phyloP scores from a whole-genome alignment of 805 yeast species.

The Ogataea thermomethanolica region DNA sequence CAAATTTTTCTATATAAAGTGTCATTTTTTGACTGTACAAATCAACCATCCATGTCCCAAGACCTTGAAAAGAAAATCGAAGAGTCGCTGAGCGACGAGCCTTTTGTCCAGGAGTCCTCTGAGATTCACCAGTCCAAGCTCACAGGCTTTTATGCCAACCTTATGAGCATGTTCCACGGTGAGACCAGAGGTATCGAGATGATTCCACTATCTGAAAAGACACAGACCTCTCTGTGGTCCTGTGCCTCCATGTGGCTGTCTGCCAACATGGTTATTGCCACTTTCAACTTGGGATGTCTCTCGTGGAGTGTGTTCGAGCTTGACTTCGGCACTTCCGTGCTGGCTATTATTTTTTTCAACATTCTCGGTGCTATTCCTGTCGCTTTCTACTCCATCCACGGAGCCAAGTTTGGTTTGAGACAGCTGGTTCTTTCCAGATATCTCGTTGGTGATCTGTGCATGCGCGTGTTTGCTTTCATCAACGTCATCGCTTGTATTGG shows the following conservation, averaged over 20 bases:
- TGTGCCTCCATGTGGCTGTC: conserved; percentile 91
- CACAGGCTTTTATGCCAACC: conserved; percentile 19
- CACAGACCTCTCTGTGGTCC: conserved; percentile 58
- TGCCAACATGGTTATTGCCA: conserved; percentile 83
- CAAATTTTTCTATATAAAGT: conserved; percentile 4
- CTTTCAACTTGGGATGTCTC: conserved; percentile 73
- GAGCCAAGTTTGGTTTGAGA: conserved; percentile 80
- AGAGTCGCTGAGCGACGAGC: conserved; percentile 23
- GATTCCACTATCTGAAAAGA: conserved; percentile 74
- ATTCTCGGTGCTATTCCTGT: conserved; percentile 73
- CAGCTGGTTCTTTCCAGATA: conserved; percentile 81
- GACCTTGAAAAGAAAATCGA: conserved; percentile 29
- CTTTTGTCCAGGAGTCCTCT: conserved; percentile 23
- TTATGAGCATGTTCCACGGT: conserved; percentile 35
- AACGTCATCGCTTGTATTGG: conserved; percentile 87
- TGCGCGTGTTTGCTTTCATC: conserved; percentile 72
- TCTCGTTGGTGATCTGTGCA: conserved; percentile 70
- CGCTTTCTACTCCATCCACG: conserved; percentile 79
- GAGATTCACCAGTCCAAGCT: conserved; percentile 15
- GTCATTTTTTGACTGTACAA: background rate
- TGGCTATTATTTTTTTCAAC: conserved; percentile 69
- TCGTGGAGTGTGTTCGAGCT: conserved; percentile 60
- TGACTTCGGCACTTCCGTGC: conserved; percentile 68
- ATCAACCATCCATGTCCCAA: conserved; percentile 10
- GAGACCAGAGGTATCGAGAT: conserved; percentile 79